Conservation (phyloP, 139 green algal genomes). For the Zygnema circumcarinatum region DNA sequence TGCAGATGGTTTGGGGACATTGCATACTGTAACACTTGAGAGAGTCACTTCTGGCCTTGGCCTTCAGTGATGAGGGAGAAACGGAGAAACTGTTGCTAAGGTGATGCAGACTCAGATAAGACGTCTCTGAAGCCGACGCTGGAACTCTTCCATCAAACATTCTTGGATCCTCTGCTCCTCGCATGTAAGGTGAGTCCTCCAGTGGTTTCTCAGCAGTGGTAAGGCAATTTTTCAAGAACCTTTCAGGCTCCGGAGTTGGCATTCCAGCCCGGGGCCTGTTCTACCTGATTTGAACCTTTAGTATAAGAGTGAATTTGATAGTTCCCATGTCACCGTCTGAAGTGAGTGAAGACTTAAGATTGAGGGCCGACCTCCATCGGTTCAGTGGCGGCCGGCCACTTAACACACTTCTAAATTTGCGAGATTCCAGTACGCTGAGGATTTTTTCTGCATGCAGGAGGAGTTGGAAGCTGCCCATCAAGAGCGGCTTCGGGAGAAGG, state of each 20-base stretch:
- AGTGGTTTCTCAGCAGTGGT: background rate
- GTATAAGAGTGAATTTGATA: too few species aligned
- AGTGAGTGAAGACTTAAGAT: too few species aligned
- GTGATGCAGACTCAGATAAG: constrained; percentile 36
- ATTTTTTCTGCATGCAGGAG: background rate
- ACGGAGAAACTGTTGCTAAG: background rate
- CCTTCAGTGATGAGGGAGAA: background rate
- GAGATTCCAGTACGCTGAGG: background rate
- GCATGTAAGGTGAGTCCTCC: constrained; percentile 46
- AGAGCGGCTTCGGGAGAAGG: constrained; percentile 9
- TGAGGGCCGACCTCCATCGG: too few species aligned
- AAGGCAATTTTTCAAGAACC: too few species aligned
- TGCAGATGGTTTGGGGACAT: background rate
- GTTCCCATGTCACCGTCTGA: too few species aligned
- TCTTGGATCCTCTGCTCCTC: constrained; percentile 49
- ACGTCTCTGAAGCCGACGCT: constrained; percentile 52
- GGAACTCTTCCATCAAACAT: constrained; percentile 51
- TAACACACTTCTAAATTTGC: constrained; percentile 11
- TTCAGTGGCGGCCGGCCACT: too few species aligned
- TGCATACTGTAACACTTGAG: background rate
- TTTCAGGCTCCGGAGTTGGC: too few species aligned
- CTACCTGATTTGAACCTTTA: too few species aligned
- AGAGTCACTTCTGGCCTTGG: background rate
- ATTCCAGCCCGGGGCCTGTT: too few species aligned
- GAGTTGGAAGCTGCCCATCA: constrained; percentile 27